Evolutionary conservation across 164 flowering plant species (phyloP), one percentile per base, ranked within the genome.

Genomic region (Warburgia ugandensis): DNA sequence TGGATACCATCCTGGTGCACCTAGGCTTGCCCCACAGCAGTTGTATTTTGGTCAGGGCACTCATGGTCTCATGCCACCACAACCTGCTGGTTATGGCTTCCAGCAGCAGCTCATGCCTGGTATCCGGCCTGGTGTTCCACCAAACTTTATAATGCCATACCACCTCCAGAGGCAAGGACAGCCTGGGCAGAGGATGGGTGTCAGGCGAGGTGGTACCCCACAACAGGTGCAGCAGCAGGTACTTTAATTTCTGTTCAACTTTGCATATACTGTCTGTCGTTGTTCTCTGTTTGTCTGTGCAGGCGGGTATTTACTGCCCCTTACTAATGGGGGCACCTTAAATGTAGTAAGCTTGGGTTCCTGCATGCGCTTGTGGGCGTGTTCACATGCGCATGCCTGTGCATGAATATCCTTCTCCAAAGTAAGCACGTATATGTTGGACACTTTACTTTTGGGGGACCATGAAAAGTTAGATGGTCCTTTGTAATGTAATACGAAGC

Each of bases 91-190:
- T 1, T 82, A 70, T 67, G 82, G 87, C 12, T 80, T 71, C 65
- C 90, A 79, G 72, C 95, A 80, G 59, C 95, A 67, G 56, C 40
- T 73, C 48, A 29, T 82, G 62, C 77, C 81, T 41, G 86, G 82
- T 21, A 58, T 83, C 28, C 77, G 81, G n/a, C 84, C 86, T 30
- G 81, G 81, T 59, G 65, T 77, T 51, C 65, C 72, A 4, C 81
- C 83, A 17, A 86, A 78, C 56, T 86, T 66, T 45, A 41, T 78
- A 27, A 62, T 80, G 69, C 83, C 95, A 22, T 80, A 71, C 72
- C 81, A 69, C 33, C 59, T 76, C 42, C 85, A 73, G 51, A 71
- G 84, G 61, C 87, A 73, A 64, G 81, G 78, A 32, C 94, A 72
- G 57, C 63, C 74, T 57, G 84, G 79, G 3, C 84, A 69, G 49